phyloP scores from a whole-genome alignment of 1,284 basidiomycete genomes.

The Cryptococcus jaspeensis region DNA sequence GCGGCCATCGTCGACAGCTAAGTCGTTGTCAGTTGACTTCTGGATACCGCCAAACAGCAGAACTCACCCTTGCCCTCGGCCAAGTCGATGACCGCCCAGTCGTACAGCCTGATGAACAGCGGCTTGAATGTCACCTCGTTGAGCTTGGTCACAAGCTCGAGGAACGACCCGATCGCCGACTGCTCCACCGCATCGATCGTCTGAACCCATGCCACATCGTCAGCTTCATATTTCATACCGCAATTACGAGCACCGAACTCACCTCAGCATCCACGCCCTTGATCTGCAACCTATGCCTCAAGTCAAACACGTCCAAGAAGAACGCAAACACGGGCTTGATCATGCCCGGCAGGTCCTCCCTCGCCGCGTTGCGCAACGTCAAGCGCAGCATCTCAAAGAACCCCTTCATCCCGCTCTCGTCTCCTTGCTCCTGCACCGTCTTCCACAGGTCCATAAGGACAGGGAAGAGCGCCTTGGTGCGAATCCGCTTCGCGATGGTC shows the following conservation, averaged over 20 bases:
- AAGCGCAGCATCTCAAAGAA: conserved; percentile 71
- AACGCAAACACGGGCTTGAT: conserved; percentile 74
- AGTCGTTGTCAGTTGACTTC: not conserved
- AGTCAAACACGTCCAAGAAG: conserved; percentile 76
- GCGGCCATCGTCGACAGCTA: conserved; percentile 32
- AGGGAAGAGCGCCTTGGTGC: conserved; percentile 66
- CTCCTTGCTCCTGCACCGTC: conserved; percentile 30
- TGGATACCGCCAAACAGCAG: no score
- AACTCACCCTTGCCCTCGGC: conserved; percentile 57
- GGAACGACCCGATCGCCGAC: conserved; percentile 66
- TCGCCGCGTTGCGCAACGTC: conserved; percentile 64
- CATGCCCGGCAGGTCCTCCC: conserved; percentile 66
- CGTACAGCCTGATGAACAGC: conserved; percentile 84
- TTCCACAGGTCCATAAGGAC: conserved; percentile 57
- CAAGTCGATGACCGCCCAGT: conserved; percentile 81
- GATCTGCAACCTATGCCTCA: conserved; percentile 54
- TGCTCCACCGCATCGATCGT: conserved; percentile 50
- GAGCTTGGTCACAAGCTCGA: conserved; percentile 86
- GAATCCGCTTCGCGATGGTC: conserved; percentile 65
- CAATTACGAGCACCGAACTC: conserved; percentile 12
- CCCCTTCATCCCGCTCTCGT: conserved; percentile 34
- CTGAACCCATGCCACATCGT: conserved; percentile 4
- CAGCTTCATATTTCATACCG: not conserved
- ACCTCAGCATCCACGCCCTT: conserved; percentile 50
- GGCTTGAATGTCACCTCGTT: conserved; percentile 92